A percentile compares a stretch with the other conserved stretches of the same genome.
Evolutionary conservation across 768 basidiomycete genomes (phyloP).

Genomic region (Tylopilus vinaceipallidus): DNA sequence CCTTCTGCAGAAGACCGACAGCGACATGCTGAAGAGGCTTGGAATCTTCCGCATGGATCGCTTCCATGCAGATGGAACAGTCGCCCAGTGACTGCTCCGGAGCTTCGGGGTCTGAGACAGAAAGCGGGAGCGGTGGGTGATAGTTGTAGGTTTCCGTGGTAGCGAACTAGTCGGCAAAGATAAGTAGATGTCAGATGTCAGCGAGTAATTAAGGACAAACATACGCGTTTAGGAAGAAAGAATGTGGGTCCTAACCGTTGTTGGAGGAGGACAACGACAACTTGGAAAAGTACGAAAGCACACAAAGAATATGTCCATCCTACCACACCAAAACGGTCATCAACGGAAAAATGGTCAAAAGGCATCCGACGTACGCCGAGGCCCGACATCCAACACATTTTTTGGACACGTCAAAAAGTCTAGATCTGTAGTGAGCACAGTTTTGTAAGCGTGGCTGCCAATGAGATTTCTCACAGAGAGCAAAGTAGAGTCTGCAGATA

Average conservation of each 20-base stretch:
- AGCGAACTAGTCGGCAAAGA: conserved; percentile 45
- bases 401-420: conserved; percentile 82
- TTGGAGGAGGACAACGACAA: conserved; percentile 63
- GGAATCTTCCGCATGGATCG: conserved; percentile 56
- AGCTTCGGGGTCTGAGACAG: conserved; percentile 64
- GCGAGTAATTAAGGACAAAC: conserved; percentile 17
- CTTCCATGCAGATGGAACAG: conserved; percentile 93
- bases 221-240: conserved; percentile 72
- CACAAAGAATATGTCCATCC: conserved; percentile 67
- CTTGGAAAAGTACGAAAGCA: conserved; percentile 61
- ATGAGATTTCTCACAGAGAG: conserved; percentile 59
- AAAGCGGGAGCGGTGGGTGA: conserved; percentile 68
- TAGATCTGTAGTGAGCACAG: conserved; percentile 29
- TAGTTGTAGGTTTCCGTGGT: conserved; percentile 73
- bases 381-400: conserved; percentile 82
- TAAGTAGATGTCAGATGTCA: not conserved
- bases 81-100: conserved; percentile 78
- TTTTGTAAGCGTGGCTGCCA: not conserved
- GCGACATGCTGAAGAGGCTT: conserved; percentile 35
- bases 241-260: conserved; percentile 77
- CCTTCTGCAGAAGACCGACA: conserved; percentile 38
- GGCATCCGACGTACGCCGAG: conserved; percentile 53
- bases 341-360: not conserved
- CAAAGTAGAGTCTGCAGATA: conserved; percentile 63
- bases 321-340: conserved; percentile 25